Conservation (phyloP, 2,329 filamentous ascomycete species). For the Podosphaera xanthii region DNA sequence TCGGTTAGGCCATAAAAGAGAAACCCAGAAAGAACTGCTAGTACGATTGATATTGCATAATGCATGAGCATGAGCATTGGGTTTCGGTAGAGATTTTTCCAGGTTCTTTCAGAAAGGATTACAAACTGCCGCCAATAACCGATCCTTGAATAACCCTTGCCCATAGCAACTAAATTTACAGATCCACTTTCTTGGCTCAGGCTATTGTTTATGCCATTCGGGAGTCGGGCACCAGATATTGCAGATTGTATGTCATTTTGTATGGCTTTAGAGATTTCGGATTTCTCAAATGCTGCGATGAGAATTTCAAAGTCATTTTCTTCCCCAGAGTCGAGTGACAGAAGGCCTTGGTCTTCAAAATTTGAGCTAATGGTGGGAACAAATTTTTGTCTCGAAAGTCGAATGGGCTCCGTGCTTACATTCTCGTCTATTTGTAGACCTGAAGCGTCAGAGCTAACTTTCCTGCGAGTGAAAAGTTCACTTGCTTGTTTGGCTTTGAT, state of each 20-base stretch:
- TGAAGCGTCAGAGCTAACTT: conserved; percentile 37
- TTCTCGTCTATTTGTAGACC: conserved; percentile 36
- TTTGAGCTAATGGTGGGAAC: conserved; percentile 33
- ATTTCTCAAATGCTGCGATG: conserved; percentile 51
- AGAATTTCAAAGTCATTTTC: conserved; percentile 62
- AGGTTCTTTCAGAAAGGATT: conserved; percentile 76
- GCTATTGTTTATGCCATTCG: conserved; percentile 40
- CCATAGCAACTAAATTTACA: conserved; percentile 31
- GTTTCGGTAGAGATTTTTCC: conserved; percentile 93
- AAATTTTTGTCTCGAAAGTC: conserved; percentile 27
- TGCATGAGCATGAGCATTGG: conserved; percentile 97
- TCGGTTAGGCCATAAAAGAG: conserved; percentile 92
- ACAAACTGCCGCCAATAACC: conserved; percentile 62
- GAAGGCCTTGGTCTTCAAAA: conserved; percentile 45
- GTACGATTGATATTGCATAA: conserved; percentile 85
- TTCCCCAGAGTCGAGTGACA: conserved; percentile 33
- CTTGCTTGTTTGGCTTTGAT: conserved; percentile 70
- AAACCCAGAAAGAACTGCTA: conserved; percentile 84
- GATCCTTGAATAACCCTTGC: conserved; percentile 64
- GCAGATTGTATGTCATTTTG: conserved; percentile 58
- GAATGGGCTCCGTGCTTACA: conserved; percentile 30
- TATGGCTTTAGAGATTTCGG: conserved; percentile 51
- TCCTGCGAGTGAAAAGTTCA: conserved; percentile 71
- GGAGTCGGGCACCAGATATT: conserved; percentile 36
- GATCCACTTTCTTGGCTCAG: conserved; percentile 27